Evolutionary conservation across 208 protist species (phyloP), one percentile per base, ranked within the genome.

Genomic region (Kentomonas sorsogonicus): DNA sequence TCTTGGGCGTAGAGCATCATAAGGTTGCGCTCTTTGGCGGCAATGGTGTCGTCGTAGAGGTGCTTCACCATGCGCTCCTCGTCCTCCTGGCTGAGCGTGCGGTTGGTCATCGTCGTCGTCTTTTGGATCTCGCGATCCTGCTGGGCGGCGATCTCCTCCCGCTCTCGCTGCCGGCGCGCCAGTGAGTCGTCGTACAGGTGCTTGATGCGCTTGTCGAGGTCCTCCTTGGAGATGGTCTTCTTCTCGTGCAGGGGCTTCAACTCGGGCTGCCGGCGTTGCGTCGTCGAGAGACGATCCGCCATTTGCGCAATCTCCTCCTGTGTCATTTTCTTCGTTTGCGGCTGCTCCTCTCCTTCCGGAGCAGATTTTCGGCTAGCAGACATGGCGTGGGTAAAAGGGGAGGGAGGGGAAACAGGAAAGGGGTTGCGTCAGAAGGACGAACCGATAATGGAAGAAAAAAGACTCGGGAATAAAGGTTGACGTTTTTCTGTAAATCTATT

Each of bases 181-280:
- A 94, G 58, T 0, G 87, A 91, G 29, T 89, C 87, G 39, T 91
- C 79, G 71, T 91, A 94, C 34, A 94, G 70, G 66, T 83, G 83
- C 47, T 85, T 75, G 30, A 91, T 81, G 45, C 76, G 79, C 20
- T 64, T 68, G 26, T 88, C 66, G 11, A 78, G 51, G 10, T 71
- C 63, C 68, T 81, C 81, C 38, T 75, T 41, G 0, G 78, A 68
- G 10, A 91, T 74, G n/a, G 38, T 72, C 16, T 64, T 56, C 6
- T 44, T 59, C 33, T 77, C 57, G 4, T 60, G 54, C 2, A 86
- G 45, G 10, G 83, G 83, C 48, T 70, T 74, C n/a, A 92, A 60
- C 29, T 70, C 30, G 13, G 69, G 67, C 50, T 66, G 60, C 1
- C 44, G 11, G 27, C 63, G 53, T 33, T 48, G 44, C 25, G n/a